phyloP scores from a whole-genome alignment of 345 rosid species.

The Salix udensis region DNA sequence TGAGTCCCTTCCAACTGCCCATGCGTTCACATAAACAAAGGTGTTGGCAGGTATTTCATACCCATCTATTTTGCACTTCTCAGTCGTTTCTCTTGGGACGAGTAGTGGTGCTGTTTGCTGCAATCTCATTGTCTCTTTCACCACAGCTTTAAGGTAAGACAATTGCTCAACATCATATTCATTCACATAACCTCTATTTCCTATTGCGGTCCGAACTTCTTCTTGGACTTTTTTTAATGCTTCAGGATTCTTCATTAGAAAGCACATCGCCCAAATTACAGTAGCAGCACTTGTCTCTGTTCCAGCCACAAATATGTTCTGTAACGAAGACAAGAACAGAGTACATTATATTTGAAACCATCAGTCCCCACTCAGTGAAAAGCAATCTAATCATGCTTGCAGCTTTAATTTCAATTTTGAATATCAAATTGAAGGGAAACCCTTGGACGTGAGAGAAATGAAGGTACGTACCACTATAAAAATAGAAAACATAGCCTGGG shows the following conservation, averaged over 20 bases:
- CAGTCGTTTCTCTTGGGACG: conserved; percentile 26
- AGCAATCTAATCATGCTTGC: conserved; percentile 13
- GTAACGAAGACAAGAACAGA: background rate
- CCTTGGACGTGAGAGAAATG: too few relatives aligned
- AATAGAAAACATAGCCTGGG: too few relatives aligned
- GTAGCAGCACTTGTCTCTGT: conserved; percentile 40
- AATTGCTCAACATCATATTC: conserved; percentile 1
- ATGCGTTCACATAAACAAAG: background rate
- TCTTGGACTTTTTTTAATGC: background rate
- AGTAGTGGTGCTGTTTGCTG: background rate
- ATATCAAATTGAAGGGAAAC: too few relatives aligned
- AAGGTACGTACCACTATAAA: too few relatives aligned
- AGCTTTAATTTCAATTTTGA: conserved; percentile 18
- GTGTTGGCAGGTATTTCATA: background rate
- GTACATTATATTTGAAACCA: background rate
- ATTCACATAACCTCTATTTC: background rate
- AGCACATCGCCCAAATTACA: conserved; percentile 41
- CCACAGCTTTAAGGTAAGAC: background rate
- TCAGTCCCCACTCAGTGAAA: too few relatives aligned
- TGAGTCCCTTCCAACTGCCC: background rate
- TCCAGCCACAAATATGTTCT: conserved; percentile 43
- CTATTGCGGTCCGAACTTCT: background rate
- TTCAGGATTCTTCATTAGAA: background rate
- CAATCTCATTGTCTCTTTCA: conserved; percentile 1
- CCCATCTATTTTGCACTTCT: conserved; percentile 12